These are phyloP conservation scores for Pythium volutum DNA, from an alignment of 352 stramenopile genomes.

Conservation along the genomic window DNA sequence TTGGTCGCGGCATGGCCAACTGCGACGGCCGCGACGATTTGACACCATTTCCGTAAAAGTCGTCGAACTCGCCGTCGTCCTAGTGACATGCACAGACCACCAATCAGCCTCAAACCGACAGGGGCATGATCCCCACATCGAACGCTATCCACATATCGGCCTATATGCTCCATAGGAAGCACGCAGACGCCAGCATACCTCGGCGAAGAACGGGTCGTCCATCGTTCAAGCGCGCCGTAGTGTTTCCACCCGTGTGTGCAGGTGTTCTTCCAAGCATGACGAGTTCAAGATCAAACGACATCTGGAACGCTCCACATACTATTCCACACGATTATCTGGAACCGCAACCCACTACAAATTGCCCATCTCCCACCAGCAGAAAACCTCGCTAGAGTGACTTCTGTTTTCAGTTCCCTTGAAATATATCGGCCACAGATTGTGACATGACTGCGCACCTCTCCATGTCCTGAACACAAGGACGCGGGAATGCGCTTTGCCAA, in stretches of 20 bases:
- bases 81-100: conserved; percentile 19
- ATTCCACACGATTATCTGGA: conserved; percentile 9
- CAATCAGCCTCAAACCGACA: conserved; percentile 5
- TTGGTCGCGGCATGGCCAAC: conserved; percentile 6
- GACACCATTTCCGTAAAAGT: conserved; percentile 49
- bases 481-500: conserved; percentile 14
- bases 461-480: conserved; percentile 4
- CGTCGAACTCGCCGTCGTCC: conserved; percentile 75
- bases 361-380: conserved; percentile 6
- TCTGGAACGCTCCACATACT: conserved; percentile 12
- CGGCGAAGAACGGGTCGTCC: conserved; percentile 50
- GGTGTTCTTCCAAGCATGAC: conserved; percentile 7
- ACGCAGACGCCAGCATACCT: conserved; percentile 22
- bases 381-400: conserved; percentile 12
- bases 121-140: background rate
- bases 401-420: too few relatives aligned
- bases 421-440: too few relatives aligned
- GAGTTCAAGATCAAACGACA: conserved; percentile 22
- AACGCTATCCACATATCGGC: background rate
- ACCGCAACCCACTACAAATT: background rate
- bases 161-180: background rate
- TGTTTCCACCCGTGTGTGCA: background rate
- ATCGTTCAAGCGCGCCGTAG: background rate
- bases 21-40: conserved; percentile 11
- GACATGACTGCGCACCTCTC: background rate